phyloP scores from a whole-genome alignment of 2,329 filamentous ascomycete genomes.

The Fusarium algeriense region DNA sequence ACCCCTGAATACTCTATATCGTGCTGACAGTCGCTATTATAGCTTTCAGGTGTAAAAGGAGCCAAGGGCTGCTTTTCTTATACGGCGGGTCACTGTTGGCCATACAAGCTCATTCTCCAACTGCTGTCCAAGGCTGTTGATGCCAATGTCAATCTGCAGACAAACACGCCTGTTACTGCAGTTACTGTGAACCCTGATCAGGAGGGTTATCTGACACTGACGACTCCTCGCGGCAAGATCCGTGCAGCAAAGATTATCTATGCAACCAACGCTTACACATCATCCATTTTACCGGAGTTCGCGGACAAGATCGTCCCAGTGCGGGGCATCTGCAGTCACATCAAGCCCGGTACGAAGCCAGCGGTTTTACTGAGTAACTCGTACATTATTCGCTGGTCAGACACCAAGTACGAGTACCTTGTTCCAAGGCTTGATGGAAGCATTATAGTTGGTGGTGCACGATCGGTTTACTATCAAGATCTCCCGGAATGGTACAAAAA shows the following conservation, averaged over 20 bases:
- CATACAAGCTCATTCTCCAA: constrained; percentile 8
- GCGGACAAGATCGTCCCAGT: constrained; percentile 1
- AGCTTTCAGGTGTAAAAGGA: neutral
- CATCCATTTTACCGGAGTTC: neutral
- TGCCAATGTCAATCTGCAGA: neutral
- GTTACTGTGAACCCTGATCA: neutral
- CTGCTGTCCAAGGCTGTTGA: neutral
- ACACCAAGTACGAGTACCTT: constrained; percentile 7
- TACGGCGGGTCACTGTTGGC: neutral
- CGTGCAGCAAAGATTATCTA: neutral
- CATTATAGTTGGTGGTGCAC: neutral
- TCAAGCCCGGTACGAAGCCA: neutral
- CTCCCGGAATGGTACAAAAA: constrained; percentile 2
- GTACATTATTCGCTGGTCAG: constrained; percentile 6
- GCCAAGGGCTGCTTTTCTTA: constrained; percentile 4
- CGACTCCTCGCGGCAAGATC: neutral
- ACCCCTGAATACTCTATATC: rapidly evolving
- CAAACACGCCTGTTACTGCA: neutral
- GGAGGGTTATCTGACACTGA: neutral
- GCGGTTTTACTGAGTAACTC: neutral
- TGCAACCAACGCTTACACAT: neutral
- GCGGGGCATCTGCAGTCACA: constrained; percentile 7
- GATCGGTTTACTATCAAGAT: constrained; percentile 3
- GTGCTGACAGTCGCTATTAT: rapidly evolving
- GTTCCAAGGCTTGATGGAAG: constrained; percentile 3